Percentiles rank a stretch among this genome's conserved stretches.
Evolutionary conservation across 139 green algal species (phyloP).

Genomic region (Tetraselmis chui): DNA sequence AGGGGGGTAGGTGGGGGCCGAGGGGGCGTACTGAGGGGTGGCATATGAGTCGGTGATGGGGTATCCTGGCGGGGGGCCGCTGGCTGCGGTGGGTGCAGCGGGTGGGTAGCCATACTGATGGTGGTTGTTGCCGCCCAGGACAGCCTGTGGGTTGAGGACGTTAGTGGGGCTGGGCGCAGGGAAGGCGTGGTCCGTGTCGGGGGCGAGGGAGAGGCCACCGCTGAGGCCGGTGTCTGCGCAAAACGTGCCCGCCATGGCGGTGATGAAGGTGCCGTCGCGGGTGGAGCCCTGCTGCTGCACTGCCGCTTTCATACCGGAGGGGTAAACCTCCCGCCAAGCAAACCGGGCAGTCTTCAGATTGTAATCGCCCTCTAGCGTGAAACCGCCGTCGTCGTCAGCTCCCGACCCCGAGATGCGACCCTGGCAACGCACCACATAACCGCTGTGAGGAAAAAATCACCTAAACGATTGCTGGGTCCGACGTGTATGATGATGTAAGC

Average conservation of each 20-base stretch:
- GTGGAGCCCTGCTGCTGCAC: neutral
- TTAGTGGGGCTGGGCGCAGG: neutral
- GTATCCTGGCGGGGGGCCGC: neutral
- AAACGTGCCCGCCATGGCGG: neutral
- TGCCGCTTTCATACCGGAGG: neutral
- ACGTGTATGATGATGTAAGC: too few species aligned
- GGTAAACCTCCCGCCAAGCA: neutral
- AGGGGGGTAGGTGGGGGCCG: neutral
- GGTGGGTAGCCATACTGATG: neutral
- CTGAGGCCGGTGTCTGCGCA: neutral
- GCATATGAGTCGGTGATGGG: too few species aligned
- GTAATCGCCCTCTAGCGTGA: neutral
- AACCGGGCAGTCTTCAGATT: neutral
- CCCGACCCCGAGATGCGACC: neutral
- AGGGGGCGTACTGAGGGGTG: neutral
- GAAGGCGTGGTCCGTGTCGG: neutral
- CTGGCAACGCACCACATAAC: too few species aligned
- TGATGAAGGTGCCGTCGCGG: neutral
- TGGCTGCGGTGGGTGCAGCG: too few species aligned
- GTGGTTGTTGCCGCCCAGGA: neutral
- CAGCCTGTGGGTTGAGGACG: neutral
- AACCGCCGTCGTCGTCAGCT: neutral
- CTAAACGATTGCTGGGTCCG: too few species aligned
- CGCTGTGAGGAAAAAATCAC: too few species aligned
- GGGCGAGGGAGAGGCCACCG: neutral